Conservation (phyloP, 202 grass and related monocot species). For the Dendrocalamus latiflorus region DNA sequence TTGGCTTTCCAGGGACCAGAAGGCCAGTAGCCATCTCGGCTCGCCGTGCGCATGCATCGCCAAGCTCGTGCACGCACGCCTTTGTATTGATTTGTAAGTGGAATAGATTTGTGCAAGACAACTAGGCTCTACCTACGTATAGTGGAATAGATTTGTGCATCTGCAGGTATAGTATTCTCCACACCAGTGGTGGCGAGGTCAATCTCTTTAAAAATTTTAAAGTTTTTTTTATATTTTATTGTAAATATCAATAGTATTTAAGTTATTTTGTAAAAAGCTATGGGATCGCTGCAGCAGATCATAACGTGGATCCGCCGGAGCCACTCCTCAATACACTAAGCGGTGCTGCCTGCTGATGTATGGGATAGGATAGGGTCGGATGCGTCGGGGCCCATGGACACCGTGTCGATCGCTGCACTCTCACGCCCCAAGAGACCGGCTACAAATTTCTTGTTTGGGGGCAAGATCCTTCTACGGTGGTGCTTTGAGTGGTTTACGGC, state of each 20-base stretch:
- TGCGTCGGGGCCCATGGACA: not conserved
- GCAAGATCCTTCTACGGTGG: no score
- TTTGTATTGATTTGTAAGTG: not conserved
- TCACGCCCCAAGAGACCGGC: no score
- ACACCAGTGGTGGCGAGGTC: not conserved
- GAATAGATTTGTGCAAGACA: not conserved
- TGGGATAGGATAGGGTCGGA: not conserved
- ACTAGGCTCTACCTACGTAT: not conserved
- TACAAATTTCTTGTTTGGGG: no score
- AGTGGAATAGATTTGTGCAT: not conserved
- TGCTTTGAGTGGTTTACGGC: no score
- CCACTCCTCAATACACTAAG: no score
- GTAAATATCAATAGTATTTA: no score
- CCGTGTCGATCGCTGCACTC: not conserved
- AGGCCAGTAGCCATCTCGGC: not conserved
- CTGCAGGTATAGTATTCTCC: not conserved
- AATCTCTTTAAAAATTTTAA: no score
- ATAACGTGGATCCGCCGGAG: no score
- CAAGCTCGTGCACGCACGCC: not conserved
- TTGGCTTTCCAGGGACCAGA: slow-evolving; percentile 43
- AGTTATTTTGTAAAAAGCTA: no score
- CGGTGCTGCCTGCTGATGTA: not conserved
- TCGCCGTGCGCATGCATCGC: not conserved
- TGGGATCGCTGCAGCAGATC: no score
- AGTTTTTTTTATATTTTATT: no score